Evolutionary conservation across 2,329 filamentous ascomycete species (phyloP), one percentile per base, ranked within the genome.

Genomic region (Xylaria sp.): DNA sequence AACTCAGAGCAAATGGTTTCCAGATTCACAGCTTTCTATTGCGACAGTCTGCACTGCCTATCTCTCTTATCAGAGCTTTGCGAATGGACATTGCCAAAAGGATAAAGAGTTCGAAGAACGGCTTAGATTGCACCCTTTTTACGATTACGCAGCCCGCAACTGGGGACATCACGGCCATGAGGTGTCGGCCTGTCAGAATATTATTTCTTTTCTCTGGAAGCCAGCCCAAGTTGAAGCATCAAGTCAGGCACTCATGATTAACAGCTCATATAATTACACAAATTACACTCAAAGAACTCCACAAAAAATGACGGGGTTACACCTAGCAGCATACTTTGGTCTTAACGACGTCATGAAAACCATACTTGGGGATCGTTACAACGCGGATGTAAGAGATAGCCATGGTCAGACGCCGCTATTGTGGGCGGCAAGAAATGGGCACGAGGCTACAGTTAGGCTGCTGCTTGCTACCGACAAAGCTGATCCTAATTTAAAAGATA

Each of bases 1-100:
- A 23, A 80, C 69, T 0, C 65, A 65, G 20, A 41, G 13, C 0
- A 28, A 58, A 7, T 81, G 78, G 75, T 79, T 84, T 63, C 76
- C 75, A 0, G 41, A 74, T 43, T 76, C 75, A 30, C 36, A 62
- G 8, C 55, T 62, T 48, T 60, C 18, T 30, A 65, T 68, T 12
- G 20, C 30, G n/a, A 18, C 1, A 12, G 18, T 18, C 5, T 68
- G 66, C 41, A 48, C 36, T n/a, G 63, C 58, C 1, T 68, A 66
- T 36, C 36, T 68, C 1, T 63, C 63, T 2, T 66, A 66, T 23
- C 15, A 13, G 25, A n/a, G 34, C 13, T 68, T 68, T 34, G 36
- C n/a, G 20, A 46, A 9, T 18, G 45, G 57, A 28, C 28, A 15
- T 20, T 10, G 3, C 12, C 1, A 41, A 53, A n/a, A 34, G 13